Percentiles rank a stretch among this genome's conserved stretches.
These are phyloP conservation scores for Eimeria sp. DNA, from an alignment of 169 alveolate species.

Conservation along the genomic window DNA sequence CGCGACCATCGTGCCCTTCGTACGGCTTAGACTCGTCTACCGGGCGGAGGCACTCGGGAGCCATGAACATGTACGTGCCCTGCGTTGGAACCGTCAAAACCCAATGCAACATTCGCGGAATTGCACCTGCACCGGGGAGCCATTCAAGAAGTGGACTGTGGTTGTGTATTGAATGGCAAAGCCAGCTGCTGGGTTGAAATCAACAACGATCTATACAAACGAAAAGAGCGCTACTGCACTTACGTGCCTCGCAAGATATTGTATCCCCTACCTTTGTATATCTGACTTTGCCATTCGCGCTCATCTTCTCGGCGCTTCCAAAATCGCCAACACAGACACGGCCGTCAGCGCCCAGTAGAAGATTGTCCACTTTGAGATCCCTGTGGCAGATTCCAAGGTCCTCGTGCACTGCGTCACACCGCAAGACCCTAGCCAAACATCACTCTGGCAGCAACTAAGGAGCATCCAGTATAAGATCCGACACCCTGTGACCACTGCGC, in stretches of 20 bases:
- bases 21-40: conserved; percentile 83
- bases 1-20: conserved; percentile 90
- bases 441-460: not conserved
- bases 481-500: not conserved
- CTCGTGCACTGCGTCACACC: conserved; percentile 80
- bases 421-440: not conserved
- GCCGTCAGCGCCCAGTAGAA: conserved; percentile 81
- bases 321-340: conserved; percentile 81
- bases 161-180: not conserved
- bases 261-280: conserved; percentile 79
- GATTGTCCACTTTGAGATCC: conserved; percentile 83
- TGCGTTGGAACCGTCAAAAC: conserved; percentile 75
- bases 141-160: not conserved
- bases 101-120: not conserved
- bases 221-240: not conserved
- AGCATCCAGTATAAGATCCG: not conserved
- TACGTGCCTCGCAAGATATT: not conserved
- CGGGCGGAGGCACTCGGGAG: conserved; percentile 90
- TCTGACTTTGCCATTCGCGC: conserved; percentile 72
- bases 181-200: not conserved
- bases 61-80: conserved; percentile 91
- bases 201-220: not conserved
- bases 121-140: not conserved
- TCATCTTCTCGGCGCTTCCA: conserved; percentile 83
- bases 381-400: conserved; percentile 79